Evolutionary conservation across 441 rosid genomes (phyloP).

Genomic region (Corymbia citriodora): DNA sequence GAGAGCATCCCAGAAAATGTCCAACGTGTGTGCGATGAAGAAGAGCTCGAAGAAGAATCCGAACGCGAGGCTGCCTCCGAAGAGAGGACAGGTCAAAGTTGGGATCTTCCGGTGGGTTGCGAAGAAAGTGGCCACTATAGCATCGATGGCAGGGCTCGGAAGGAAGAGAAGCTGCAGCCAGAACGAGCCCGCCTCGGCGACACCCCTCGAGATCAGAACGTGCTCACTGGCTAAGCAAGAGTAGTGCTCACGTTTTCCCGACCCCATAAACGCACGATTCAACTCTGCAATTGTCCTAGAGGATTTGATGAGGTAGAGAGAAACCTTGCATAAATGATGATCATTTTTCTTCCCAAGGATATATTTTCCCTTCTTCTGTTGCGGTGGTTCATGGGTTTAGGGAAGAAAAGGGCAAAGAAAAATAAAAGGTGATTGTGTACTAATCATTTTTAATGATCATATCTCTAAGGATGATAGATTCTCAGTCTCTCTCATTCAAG

Average conservation of each 20-base stretch:
- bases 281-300: neutral
- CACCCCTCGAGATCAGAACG: neutral
- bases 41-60: neutral
- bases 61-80: constrained; percentile 21
- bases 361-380: neutral
- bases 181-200: neutral
- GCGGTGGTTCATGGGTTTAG: neutral
- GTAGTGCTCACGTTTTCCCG: neutral
- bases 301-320: neutral
- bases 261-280: neutral
- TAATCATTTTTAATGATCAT: neutral
- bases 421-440: neutral
- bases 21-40: neutral
- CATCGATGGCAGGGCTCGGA: neutral
- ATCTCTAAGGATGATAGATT: neutral
- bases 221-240: neutral
- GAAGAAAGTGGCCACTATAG: neutral
- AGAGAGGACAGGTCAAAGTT: constrained; percentile 20
- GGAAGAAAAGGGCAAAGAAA: neutral
- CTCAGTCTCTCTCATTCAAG: neutral
- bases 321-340: neutral
- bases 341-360: neutral
- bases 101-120: constrained; percentile 8
- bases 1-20: neutral
- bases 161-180: neutral